Conservation (phyloP, 2,329 filamentous ascomycete genomes). For the Ceratocystis lukuohia region DNA sequence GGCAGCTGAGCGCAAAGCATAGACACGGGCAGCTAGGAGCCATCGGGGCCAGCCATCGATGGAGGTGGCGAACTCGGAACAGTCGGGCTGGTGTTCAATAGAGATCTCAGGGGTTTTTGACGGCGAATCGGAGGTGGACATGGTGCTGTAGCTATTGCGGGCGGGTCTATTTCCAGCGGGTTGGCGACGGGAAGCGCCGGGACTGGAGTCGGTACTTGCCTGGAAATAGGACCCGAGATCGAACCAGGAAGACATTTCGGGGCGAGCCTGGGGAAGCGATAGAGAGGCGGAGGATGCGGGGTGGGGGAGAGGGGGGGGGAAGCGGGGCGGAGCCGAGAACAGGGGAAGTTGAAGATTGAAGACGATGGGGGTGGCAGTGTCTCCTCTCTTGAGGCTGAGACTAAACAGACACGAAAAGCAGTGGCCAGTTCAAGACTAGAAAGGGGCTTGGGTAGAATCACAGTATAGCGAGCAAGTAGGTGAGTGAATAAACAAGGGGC, state of each 20-base stretch:
- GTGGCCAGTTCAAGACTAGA: neutral
- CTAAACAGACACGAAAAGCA: neutral
- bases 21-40: conserved; percentile 32
- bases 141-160: conserved; percentile 13
- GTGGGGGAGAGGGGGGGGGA: neutral
- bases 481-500: neutral
- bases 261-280: too few species aligned
- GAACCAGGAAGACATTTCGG: conserved; percentile 14
- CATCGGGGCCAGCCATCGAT: conserved; percentile 33
- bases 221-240: conserved; percentile 16
- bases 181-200: conserved; percentile 13
- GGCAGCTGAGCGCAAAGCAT: conserved; percentile 33
- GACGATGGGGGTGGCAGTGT: neutral
- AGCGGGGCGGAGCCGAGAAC: neutral
- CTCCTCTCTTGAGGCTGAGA: neutral
- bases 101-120: neutral
- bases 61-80: conserved; percentile 32
- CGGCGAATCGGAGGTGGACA: neutral
- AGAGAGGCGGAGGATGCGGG: neutral
- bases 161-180: conserved; percentile 6
- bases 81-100: conserved; percentile 16
- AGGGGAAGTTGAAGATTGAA: neutral
- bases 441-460: neutral
- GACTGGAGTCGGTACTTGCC: conserved; percentile 8
- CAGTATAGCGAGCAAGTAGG: neutral